These are phyloP conservation scores for Dryas alaskensis DNA, from an alignment of 306 rosid species.

Conservation along the genomic window DNA sequence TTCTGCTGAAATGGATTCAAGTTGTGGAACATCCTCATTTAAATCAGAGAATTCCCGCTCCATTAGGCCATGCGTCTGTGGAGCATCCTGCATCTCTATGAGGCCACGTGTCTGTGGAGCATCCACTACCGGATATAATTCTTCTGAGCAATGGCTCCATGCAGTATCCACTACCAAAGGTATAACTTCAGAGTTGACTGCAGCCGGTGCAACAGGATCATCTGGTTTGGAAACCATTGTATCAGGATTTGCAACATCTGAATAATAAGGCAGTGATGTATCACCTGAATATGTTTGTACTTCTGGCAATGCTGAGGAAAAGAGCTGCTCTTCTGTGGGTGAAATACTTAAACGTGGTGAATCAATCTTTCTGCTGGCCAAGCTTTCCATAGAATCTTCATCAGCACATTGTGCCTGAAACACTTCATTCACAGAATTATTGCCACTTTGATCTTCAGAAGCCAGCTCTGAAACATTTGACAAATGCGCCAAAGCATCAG, in stretches of 20 bases:
- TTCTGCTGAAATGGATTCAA: slow-evolving; percentile 38
- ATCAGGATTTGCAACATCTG: slow-evolving; percentile 24
- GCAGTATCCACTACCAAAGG: slow-evolving; percentile 33
- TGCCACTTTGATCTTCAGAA: slow-evolving; percentile 34
- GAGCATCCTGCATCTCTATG: slow-evolving; percentile 2
- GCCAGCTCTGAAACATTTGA: slow-evolving; percentile 38
- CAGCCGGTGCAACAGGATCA: slow-evolving; percentile 27
- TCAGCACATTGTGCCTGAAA: slow-evolving; percentile 35
- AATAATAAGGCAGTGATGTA: slow-evolving; percentile 23
- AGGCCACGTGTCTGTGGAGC: slow-evolving; percentile 26
- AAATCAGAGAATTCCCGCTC: slow-evolving; percentile 32
- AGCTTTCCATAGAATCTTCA: slow-evolving; percentile 36
- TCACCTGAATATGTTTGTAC: slow-evolving; percentile 29
- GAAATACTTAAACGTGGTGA: slow-evolving; percentile 17
- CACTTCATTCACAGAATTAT: slow-evolving; percentile 30
- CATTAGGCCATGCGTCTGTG: slow-evolving; percentile 22
- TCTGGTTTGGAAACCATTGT: slow-evolving; percentile 23
- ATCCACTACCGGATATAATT: slow-evolving; percentile 15
- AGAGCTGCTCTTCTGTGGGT: slow-evolving; percentile 33
- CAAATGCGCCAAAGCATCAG: slow-evolving; percentile 30
- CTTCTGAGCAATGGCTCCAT: slow-evolving; percentile 22
- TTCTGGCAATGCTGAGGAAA: slow-evolving; percentile 36
- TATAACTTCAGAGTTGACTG: slow-evolving; percentile 36
- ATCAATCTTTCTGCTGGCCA: slow-evolving; percentile 28
- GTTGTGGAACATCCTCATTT: slow-evolving; percentile 30